Evolutionary conservation across 352 stramenopile species (phyloP).

Genomic region (Globisporangium nunn): DNA sequence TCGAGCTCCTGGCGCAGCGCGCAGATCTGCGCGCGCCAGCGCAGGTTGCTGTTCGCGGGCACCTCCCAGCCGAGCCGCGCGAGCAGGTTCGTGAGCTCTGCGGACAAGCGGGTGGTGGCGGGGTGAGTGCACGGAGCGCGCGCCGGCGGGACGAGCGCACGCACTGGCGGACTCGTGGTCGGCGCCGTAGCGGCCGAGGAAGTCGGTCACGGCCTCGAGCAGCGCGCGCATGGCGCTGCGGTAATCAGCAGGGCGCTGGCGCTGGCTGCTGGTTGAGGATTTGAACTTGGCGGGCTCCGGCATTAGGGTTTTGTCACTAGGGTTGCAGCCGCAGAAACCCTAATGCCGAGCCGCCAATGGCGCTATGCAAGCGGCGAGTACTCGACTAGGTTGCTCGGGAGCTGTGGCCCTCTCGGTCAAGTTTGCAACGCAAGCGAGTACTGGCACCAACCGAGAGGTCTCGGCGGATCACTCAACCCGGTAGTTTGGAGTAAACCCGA

Average conservation of each 20-base stretch:
- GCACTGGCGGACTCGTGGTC: constrained; percentile 33
- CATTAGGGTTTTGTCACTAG: background rate
- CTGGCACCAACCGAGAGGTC: too few relatives aligned
- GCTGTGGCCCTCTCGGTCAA: too few relatives aligned
- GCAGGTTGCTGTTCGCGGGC: constrained; percentile 35
- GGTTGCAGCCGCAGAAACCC: too few relatives aligned
- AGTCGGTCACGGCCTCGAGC: constrained; percentile 45
- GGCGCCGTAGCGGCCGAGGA: constrained; percentile 38
- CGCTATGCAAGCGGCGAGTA: too few relatives aligned
- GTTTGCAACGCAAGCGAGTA: too few relatives aligned
- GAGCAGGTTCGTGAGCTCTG: constrained; percentile 38
- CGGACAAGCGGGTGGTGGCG: too few relatives aligned
- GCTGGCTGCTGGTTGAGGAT: background rate
- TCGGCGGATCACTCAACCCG: too few relatives aligned
- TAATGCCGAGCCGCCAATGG: too few relatives aligned
- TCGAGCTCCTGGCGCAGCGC: constrained; percentile 42
- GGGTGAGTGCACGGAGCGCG: too few relatives aligned
- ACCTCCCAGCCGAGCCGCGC: constrained; percentile 35
- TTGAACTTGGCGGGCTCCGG: background rate
- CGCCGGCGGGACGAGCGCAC: background rate
- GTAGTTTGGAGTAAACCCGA: too few relatives aligned
- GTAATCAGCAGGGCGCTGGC: constrained; percentile 17
- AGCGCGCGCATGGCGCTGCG: constrained; percentile 22
- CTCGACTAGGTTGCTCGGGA: too few relatives aligned
- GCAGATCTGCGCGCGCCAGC: constrained; percentile 42